These are phyloP conservation scores for Zoysia pacifica DNA, from an alignment of 176 grass and related monocot genomes.

Conservation along the genomic window DNA sequence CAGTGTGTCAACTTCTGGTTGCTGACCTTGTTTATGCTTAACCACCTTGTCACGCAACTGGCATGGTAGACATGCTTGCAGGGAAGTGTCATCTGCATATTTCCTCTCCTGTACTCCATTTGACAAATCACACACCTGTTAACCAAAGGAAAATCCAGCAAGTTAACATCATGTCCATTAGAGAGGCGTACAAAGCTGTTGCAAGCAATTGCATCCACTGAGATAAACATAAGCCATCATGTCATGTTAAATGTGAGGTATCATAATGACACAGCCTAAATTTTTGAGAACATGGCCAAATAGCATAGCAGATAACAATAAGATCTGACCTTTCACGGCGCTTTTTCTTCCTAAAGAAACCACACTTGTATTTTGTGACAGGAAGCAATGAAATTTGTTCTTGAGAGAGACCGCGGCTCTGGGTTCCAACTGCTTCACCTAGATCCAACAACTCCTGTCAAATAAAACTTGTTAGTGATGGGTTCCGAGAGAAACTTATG, in stretches of 20 bases:
- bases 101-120: conserved; percentile 93
- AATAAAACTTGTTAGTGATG: conserved; percentile 24
- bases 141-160: conserved; percentile 16
- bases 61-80: conserved; percentile 94
- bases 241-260: neutral
- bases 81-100: conserved; percentile 87
- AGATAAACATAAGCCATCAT: neutral
- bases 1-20: neutral
- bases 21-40: conserved; percentile 91
- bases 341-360: conserved; percentile 87
- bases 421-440: conserved; percentile 90
- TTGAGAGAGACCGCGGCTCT: conserved; percentile 85
- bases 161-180: conserved; percentile 30
- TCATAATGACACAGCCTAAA: neutral
- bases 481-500: neutral
- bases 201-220: conserved; percentile 12
- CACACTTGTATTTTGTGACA: conserved; percentile 85
- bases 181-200: neutral
- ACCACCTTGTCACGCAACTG: conserved; percentile 85
- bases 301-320: conserved; percentile 9
- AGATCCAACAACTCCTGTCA: conserved; percentile 92
- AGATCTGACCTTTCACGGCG: conserved; percentile 67
- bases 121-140: conserved; percentile 93
- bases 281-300: neutral
- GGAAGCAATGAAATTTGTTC: conserved; percentile 87